Evolutionary conservation across 225 moss, liverwort and hornwort genomes (phyloP).

Genomic region (Marchantia paleacea): DNA sequence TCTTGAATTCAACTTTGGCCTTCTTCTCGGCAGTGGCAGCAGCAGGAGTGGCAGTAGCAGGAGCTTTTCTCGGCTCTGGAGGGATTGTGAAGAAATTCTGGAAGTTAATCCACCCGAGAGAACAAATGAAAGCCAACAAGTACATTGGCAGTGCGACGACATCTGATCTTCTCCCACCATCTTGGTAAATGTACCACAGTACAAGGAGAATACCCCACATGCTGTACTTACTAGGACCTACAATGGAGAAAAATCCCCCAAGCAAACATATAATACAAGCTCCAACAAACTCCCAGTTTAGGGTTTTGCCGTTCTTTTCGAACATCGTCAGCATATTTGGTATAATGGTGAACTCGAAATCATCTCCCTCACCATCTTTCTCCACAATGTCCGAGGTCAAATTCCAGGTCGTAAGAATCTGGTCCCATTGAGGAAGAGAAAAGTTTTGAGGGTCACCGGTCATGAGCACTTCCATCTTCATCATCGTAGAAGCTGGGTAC

Average conservation of each 20-base stretch:
- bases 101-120: slow-evolving; percentile 52
- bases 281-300: slow-evolving; percentile 48
- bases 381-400: slow-evolving; percentile 26
- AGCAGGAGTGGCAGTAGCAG: background rate
- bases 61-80: background rate
- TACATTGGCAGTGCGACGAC: slow-evolving; percentile 47
- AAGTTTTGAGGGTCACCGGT: slow-evolving; percentile 30
- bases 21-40: background rate
- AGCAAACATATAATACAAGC: slow-evolving; percentile 46
- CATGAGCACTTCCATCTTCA: slow-evolving; percentile 46
- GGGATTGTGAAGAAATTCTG: slow-evolving; percentile 27
- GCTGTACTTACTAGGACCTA: slow-evolving; percentile 45
- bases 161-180: slow-evolving; percentile 46
- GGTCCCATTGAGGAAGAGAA: slow-evolving; percentile 44
- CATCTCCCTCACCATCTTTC: slow-evolving; percentile 7
- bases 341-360: slow-evolving; percentile 19
- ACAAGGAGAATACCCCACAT: slow-evolving; percentile 42
- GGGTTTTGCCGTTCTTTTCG: slow-evolving; percentile 19
- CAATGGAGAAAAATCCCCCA: slow-evolving; percentile 37
- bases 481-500: slow-evolving; percentile 49
- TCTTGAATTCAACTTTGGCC: slow-evolving; percentile 30
- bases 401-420: slow-evolving; percentile 41
- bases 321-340: slow-evolving; percentile 41
- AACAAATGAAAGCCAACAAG: slow-evolving; percentile 40
- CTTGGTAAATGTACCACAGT: slow-evolving; percentile 44